A percentile compares a stretch with the other conserved stretches of the same genome.
phyloP scores from a whole-genome alignment of 2,329 filamentous ascomycete genomes.

The Fusarium albidum region DNA sequence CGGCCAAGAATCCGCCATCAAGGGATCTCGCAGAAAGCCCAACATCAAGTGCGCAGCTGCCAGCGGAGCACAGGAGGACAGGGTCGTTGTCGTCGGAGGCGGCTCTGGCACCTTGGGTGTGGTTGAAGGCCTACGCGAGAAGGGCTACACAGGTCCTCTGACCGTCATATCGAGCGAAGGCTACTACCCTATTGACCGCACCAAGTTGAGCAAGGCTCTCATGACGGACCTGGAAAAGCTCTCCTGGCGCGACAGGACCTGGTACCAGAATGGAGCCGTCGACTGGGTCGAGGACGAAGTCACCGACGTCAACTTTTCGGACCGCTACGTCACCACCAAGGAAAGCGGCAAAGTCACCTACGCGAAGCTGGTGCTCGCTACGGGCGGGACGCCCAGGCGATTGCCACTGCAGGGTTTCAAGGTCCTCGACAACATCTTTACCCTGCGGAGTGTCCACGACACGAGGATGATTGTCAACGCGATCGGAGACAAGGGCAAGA shows the following conservation, averaged over 20 bases:
- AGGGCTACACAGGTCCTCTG: slow-evolving; percentile 81
- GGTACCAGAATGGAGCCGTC: slow-evolving; percentile 72
- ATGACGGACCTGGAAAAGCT: slow-evolving; percentile 83
- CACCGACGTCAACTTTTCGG: slow-evolving; percentile 76
- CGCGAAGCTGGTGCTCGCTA: slow-evolving; percentile 88
- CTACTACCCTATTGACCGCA: slow-evolving; percentile 88
- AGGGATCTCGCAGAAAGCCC: slow-evolving; percentile 75
- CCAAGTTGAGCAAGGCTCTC: slow-evolving; percentile 94
- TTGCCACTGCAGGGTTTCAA: slow-evolving; percentile 88
- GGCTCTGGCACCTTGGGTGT: slow-evolving; percentile 85
- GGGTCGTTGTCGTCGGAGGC: slow-evolving; percentile 86
- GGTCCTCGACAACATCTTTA: slow-evolving; percentile 86
- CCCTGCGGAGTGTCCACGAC: slow-evolving; percentile 80
- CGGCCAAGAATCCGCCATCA: slow-evolving; percentile 81
- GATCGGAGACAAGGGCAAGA: slow-evolving; percentile 85
- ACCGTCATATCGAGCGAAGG: slow-evolving; percentile 87
- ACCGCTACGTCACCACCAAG: slow-evolving; percentile 78
- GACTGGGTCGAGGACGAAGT: slow-evolving; percentile 71
- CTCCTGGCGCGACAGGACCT: slow-evolving; percentile 77
- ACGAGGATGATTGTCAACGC: slow-evolving; percentile 79
- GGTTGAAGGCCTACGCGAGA: slow-evolving; percentile 82
- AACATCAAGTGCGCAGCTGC: slow-evolving; percentile 73
- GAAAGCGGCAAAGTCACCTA: slow-evolving; percentile 77
- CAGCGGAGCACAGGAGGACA: slow-evolving; percentile 60
- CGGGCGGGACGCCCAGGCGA: slow-evolving; percentile 78